Conservation (phyloP, 208 protist species). For the Wallacemonas rigidus region DNA sequence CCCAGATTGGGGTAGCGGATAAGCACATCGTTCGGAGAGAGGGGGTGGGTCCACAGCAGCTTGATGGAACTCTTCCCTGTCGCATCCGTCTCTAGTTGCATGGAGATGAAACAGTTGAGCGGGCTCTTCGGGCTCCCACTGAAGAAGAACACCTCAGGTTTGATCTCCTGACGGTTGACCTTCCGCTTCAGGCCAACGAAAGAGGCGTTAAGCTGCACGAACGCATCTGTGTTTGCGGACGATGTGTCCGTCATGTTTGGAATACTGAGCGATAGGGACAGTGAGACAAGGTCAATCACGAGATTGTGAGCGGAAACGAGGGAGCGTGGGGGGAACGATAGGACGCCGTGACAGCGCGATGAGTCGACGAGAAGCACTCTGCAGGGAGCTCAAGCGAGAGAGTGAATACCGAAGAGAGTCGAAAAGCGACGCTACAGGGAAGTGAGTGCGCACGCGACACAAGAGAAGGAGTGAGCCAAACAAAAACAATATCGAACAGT, state of each 20-base stretch:
- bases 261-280: too few species aligned
- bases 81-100: constrained; percentile 25
- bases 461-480: too few species aligned
- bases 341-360: too few species aligned
- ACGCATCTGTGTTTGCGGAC: constrained; percentile 15
- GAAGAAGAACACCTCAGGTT: constrained; percentile 60
- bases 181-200: constrained; percentile 42
- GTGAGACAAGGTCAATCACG: too few species aligned
- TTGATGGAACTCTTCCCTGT: constrained; percentile 23
- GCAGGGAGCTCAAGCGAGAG: too few species aligned
- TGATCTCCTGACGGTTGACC: constrained; percentile 34
- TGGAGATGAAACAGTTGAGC: constrained; percentile 50
- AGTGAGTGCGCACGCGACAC: too few species aligned
- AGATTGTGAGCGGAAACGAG: too few species aligned
- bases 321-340: too few species aligned
- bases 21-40: constrained; percentile 28
- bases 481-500: too few species aligned
- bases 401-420: too few species aligned
- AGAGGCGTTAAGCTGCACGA: constrained; percentile 42
- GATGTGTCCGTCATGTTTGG: not conserved
- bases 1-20: constrained; percentile 56
- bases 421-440: too few species aligned
- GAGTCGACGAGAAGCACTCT: too few species aligned
- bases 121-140: constrained; percentile 54
- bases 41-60: constrained; percentile 67